Evolutionary conservation across 805 yeast genomes (phyloP).

Genomic region (Middelhovenomyces tepae): DNA sequence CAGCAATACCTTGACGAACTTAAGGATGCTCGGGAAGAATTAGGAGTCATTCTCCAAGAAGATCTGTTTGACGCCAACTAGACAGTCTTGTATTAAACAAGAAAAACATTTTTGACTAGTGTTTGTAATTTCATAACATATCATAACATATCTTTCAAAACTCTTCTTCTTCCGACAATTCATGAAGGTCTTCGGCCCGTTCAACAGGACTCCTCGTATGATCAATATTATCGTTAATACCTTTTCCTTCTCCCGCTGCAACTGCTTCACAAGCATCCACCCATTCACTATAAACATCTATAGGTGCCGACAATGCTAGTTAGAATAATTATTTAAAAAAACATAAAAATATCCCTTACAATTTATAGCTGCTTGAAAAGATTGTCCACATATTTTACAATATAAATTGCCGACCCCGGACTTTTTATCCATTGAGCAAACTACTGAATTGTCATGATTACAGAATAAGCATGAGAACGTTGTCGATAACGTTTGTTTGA

Average conservation of each 20-base stretch:
- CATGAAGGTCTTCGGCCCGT: no score
- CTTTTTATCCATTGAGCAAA: conserved; percentile 81
- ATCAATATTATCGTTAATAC: no score
- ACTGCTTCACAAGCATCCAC: conserved; percentile 91
- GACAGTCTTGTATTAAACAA: no score
- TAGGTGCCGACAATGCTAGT: conserved; percentile 61
- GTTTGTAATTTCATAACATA: no score
- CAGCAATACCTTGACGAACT: conserved; percentile 92
- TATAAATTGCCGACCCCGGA: conserved; percentile 71
- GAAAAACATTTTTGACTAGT: no score
- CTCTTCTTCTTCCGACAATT: no score
- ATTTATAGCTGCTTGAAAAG: conserved; percentile 81
- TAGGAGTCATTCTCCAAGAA: conserved; percentile 90
- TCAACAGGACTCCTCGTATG: no score
- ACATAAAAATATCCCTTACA: conserved; percentile 21
- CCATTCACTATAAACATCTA: conserved; percentile 96
- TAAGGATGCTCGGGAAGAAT: conserved; percentile 81
- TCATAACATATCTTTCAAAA: no score
- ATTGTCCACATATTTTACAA: conserved; percentile 92
- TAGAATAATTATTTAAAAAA: conserved; percentile 1
- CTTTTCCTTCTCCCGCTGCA: conserved; percentile 47
- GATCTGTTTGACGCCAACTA: conserved; percentile 47
- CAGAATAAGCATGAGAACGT: conserved; percentile 88
- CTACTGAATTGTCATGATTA: conserved; percentile 88
- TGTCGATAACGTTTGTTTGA: conserved; percentile 72